These are phyloP conservation scores for Cladosporium sp. DNA, from an alignment of 2,329 filamentous ascomycete species.

Conservation along the genomic window DNA sequence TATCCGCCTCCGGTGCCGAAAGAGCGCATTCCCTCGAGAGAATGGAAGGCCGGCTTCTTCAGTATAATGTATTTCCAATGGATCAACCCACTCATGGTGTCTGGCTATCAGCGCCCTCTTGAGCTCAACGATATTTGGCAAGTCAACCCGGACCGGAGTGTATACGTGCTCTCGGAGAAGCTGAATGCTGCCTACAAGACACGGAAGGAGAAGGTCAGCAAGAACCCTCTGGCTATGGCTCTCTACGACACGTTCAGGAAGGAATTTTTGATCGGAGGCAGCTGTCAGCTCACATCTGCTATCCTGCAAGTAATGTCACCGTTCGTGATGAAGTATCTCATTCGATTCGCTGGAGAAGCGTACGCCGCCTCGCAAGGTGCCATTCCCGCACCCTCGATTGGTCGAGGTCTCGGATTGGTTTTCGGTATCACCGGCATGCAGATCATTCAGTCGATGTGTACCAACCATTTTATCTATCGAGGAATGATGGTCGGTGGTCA, in stretches of 20 bases:
- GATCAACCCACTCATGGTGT: slow-evolving; percentile 81
- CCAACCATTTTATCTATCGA: slow-evolving; percentile 86
- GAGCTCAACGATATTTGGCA: slow-evolving; percentile 81
- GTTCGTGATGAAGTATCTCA: slow-evolving; percentile 78
- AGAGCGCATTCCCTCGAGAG: slow-evolving; percentile 53
- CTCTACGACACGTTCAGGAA: slow-evolving; percentile 78
- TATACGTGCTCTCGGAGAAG: slow-evolving; percentile 61
- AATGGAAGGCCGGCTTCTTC: slow-evolving; percentile 67
- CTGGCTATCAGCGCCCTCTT: slow-evolving; percentile 77
- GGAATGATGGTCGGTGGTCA: slow-evolving; percentile 91
- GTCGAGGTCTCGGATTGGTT: slow-evolving; percentile 72
- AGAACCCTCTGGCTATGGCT: slow-evolving; percentile 70
- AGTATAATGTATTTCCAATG: slow-evolving; percentile 78
- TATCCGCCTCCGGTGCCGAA: slow-evolving; percentile 50
- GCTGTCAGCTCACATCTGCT: slow-evolving; percentile 66
- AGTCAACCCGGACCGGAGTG: slow-evolving; percentile 74
- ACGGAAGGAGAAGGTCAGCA: slow-evolving; percentile 56
- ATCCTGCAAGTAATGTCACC: slow-evolving; percentile 73
- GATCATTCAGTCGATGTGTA: slow-evolving; percentile 69
- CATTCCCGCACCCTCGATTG: slow-evolving; percentile 59
- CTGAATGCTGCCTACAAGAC: slow-evolving; percentile 59
- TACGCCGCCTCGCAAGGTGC: slow-evolving; percentile 55
- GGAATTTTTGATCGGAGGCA: slow-evolving; percentile 81
- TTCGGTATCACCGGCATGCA: slow-evolving; percentile 84
- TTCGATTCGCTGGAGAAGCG: slow-evolving; percentile 74